phyloP scores from a whole-genome alignment of 2,329 filamentous ascomycete genomes.

The Trichoderma brevicompactum region DNA sequence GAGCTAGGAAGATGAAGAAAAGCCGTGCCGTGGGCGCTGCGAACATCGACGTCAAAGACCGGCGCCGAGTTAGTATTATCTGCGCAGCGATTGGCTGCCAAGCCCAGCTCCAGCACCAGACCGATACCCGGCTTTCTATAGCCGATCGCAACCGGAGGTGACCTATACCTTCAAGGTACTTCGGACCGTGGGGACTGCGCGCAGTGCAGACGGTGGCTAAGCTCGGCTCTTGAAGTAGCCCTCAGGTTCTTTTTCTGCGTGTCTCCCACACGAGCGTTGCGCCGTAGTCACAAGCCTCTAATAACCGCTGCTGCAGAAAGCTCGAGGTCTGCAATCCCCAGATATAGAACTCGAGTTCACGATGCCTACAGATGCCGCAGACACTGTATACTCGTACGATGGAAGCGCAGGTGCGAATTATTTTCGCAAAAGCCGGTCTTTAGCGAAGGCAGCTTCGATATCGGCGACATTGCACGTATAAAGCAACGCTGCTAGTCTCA shows the following conservation, averaged over 20 bases:
- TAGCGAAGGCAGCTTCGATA: constrained; percentile 78
- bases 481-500: constrained; percentile 67
- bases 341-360: no score
- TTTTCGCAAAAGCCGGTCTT: constrained; percentile 76
- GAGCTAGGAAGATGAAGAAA: constrained; percentile 25
- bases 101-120: not conserved
- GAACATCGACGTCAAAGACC: constrained; percentile 25
- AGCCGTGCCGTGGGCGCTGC: constrained; percentile 3
- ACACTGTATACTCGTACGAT: not conserved
- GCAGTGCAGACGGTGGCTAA: not conserved
- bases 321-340: not conserved
- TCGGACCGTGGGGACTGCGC: not conserved
- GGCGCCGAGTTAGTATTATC: constrained; percentile 30
- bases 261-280: not conserved
- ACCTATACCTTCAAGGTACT: constrained; percentile 13
- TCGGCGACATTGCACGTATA: constrained; percentile 64
- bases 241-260: not conserved
- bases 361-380: constrained; percentile 5
- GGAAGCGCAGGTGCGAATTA: constrained; percentile 46
- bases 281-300: constrained; percentile 21
- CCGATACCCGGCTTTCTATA: constrained; percentile 21
- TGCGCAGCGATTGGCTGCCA: constrained; percentile 33
- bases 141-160: constrained; percentile 32
- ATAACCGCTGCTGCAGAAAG: constrained; percentile 4
- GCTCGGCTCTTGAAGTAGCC: constrained; percentile 28